Base-by-base conservation (phyloP, 2,329 filamentous ascomycete genomes). In the Curvularia verruculosa region DNA sequence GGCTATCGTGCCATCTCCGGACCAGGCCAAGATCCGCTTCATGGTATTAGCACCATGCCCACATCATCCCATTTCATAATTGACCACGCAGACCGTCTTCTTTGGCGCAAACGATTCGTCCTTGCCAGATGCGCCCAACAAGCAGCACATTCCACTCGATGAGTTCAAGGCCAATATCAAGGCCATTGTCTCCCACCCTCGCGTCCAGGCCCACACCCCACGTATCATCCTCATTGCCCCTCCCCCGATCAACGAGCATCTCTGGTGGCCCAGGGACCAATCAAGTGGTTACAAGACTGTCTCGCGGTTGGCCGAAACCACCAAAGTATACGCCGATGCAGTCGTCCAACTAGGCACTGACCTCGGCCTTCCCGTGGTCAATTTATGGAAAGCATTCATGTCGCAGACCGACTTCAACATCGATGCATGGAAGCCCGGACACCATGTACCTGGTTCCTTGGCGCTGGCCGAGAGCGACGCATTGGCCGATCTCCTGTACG, bases 101-200 rank as follows among this genome's bases (percentile, higher is more conserved):
- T 87, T 97, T 58, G 95, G 95, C 18, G 91, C 95, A 66, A 98
- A 99, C 73, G 95, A 98, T 76, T 89, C 94, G 3, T 87, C 87
- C 52, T 75, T 96, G 3, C 84, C 86, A 3, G 79, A 84, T 36
- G 81, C 83, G 4, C 81, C 81, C 3, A 87, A 85, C 49, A 80
- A 81, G 9, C 95, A 98, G 76, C 87, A 94, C 74, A 85, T 98
- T 7, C 85, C 91, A 0, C 76, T 96, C n/a, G 83, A 88, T 1
- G 78, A 86, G 58, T 98, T 92, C 80, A 87, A 85, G 72, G 77
- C 83, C 53, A 96, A 96, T 70, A 78, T 96, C 46, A 82, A 76
- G 61, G 81, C 80, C 24, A 91, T 98, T 65, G 79, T 96, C 68
- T 86, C 81, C 3, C 91, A 97, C 75, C 85, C 89, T 7, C 79